Conservation (phyloP, 306 rosid species). For the Vigna mungo region DNA sequence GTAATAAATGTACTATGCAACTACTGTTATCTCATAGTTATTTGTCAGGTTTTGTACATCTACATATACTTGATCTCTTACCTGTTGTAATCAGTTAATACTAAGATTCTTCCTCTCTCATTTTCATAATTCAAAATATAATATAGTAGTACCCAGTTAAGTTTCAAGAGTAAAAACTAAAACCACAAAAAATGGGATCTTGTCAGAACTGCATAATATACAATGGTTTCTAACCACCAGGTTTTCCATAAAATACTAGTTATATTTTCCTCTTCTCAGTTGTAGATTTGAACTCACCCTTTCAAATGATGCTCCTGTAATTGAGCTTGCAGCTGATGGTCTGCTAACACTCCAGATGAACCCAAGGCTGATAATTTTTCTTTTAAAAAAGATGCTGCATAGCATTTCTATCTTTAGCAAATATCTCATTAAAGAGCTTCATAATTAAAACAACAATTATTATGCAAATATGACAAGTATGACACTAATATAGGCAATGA, state of each 20-base stretch:
- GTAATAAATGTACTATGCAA: too few relatives aligned
- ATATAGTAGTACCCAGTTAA: constrained; percentile 26
- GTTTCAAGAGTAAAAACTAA: constrained; percentile 16
- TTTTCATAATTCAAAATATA: constrained; percentile 8
- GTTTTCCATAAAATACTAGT: constrained; percentile 24
- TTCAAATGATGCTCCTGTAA: constrained; percentile 90
- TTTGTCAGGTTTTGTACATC: too few relatives aligned
- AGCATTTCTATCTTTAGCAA: constrained; percentile 50
- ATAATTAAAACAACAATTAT: constrained; percentile 19
- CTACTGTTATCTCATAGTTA: too few relatives aligned
- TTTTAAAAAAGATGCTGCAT: constrained; percentile 91
- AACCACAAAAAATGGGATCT: background rate
- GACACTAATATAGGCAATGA: constrained; percentile 9
- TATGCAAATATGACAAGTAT: constrained; percentile 34
- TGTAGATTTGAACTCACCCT: constrained; percentile 67
- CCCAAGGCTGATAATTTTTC: constrained; percentile 93
- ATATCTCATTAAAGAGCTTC: constrained; percentile 41
- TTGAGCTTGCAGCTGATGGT: constrained; percentile 99
- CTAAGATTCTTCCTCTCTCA: too few relatives aligned
- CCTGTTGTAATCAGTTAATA: too few relatives aligned
- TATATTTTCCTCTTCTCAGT: constrained; percentile 25
- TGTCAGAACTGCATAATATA: constrained; percentile 5
- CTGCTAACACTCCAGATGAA: constrained; percentile 95
- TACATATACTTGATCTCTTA: too few relatives aligned
- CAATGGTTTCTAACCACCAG: constrained; percentile 9